Conservation (phyloP, 176 grass and related monocot genomes). For the Avena atlantica region DNA sequence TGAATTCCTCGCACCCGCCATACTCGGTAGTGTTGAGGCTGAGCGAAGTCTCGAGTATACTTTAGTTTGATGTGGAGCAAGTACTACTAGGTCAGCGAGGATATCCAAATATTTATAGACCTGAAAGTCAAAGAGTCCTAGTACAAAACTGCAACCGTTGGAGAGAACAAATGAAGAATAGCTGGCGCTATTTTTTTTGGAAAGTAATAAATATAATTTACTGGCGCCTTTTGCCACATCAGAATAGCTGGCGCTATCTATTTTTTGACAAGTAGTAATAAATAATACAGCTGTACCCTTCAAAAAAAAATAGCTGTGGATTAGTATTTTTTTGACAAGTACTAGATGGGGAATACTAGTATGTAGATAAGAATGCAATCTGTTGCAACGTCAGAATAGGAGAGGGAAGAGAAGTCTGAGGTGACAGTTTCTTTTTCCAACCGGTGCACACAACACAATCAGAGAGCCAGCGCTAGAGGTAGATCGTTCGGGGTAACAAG, state of each 20-base stretch:
- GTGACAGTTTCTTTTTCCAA: too few species aligned
- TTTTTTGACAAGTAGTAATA: too few species aligned
- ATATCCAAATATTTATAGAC: constrained; percentile 4
- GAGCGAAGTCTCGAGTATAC: not conserved
- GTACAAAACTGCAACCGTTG: not conserved
- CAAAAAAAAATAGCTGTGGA: too few species aligned
- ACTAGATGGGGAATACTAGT: too few species aligned
- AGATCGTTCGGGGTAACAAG: too few species aligned
- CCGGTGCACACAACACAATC: too few species aligned
- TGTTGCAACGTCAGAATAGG: not conserved
- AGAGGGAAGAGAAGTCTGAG: too few species aligned
- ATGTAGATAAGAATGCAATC: not conserved
- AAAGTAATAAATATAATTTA: not conserved
- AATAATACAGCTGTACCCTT: too few species aligned
- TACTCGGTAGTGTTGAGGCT: not conserved
- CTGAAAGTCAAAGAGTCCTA: not conserved
- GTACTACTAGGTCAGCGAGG: not conserved
- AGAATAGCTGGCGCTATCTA: too few species aligned
- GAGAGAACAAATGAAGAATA: not conserved
- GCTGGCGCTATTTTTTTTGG: not conserved
- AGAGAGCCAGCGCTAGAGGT: too few species aligned
- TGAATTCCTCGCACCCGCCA: not conserved
- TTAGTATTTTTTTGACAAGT: too few species aligned
- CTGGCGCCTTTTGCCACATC: too few species aligned
- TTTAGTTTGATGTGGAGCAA: not conserved